Base-by-base conservation (phyloP, 2,329 filamentous ascomycete species). In the Fusarium sublunatum region DNA sequence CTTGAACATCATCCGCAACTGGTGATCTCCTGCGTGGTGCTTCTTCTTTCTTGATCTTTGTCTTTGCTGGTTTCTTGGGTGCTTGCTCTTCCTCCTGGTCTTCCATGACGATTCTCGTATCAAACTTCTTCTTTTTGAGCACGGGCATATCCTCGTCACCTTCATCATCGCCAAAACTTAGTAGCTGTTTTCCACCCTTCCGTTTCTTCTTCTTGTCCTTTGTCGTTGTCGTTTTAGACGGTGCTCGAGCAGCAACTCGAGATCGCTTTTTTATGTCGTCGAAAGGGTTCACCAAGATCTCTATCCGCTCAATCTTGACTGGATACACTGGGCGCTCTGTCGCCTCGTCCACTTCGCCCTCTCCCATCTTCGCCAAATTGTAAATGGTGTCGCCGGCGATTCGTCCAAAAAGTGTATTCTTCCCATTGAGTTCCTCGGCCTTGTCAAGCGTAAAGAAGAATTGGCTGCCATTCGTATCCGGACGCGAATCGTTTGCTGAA, bases 301-400 rank as follows among this genome's bases (percentile, higher is more conserved):
- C 91, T 26, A 91, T 81, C 19, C 83, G 81, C 5, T 86, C 88
- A 56, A 99, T 88, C 75, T 88, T 93, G 32, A 92, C 86, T 0
- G 94, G 90, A 75, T 97, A 99, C 44, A 96, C 77, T 2, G 94
- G 94, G 60, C 92, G 84, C 64, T 98, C 94, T 7, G 86, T 88
- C 13, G 88, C 89, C 51, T 92, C 89, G 25, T 89, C 86, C 15
- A 96, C 80, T 73, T 98, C 95, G 1, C 86, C 87, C 74, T 98
- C 93, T 19, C 91, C 93, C 83, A 98, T 97, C 77, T 93, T 96
- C 72, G 93, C 88, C 72, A 99, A 76, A 75, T 97, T 98, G 79
- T 96, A 99, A 52, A 99, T 95, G 13, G 94, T 97, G 65, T 98
- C 92, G 26, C 94, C 95, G 32, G 91, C 92, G 40, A 99, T 86